These are phyloP conservation scores for Solanum tarapatanum DNA, from an alignment of 257 asterid genomes.

Conservation along the genomic window DNA sequence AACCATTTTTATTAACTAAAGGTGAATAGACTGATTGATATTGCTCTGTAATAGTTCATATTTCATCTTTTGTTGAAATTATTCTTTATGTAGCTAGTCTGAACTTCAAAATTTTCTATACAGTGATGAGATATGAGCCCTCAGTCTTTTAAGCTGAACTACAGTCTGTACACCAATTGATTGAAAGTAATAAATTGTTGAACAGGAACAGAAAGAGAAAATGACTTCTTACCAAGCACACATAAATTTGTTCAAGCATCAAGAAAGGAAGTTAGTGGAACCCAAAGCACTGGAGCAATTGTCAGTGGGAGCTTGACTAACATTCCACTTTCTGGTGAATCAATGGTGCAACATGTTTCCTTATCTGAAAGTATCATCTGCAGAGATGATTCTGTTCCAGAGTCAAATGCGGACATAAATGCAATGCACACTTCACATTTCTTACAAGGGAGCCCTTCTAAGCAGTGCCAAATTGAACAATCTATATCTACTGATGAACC, in stretches of 20 bases:
- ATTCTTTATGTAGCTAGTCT: neutral
- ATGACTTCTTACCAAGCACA: slow-evolving; percentile 9
- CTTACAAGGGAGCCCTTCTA: neutral
- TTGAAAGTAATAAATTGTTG: neutral
- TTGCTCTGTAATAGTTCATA: neutral
- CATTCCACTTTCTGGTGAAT: slow-evolving; percentile 9
- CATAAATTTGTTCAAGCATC: slow-evolving; percentile 12
- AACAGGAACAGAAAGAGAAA: slow-evolving; percentile 21
- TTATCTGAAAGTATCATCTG: slow-evolving; percentile 12
- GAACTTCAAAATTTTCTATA: neutral
- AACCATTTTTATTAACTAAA: neutral
- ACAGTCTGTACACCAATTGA: neutral
- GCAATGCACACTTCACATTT: neutral
- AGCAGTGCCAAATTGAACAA: slow-evolving; percentile 2
- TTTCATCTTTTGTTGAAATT: neutral
- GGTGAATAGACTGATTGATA: neutral
- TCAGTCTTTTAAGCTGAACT: neutral
- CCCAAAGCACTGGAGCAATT: slow-evolving; percentile 14
- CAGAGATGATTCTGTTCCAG: slow-evolving; percentile 18
- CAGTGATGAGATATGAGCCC: neutral
- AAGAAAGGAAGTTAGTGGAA: slow-evolving; percentile 10
- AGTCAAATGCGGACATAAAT: slow-evolving; percentile 13
- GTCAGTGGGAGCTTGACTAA: slow-evolving; percentile 3
- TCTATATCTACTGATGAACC: neutral
- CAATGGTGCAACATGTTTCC: slow-evolving; percentile 15